A percentile compares a stretch with the other conserved stretches of the same genome.
phyloP scores from a whole-genome alignment of 2,329 filamentous ascomycete species.

The Exserohilum rostratum region DNA sequence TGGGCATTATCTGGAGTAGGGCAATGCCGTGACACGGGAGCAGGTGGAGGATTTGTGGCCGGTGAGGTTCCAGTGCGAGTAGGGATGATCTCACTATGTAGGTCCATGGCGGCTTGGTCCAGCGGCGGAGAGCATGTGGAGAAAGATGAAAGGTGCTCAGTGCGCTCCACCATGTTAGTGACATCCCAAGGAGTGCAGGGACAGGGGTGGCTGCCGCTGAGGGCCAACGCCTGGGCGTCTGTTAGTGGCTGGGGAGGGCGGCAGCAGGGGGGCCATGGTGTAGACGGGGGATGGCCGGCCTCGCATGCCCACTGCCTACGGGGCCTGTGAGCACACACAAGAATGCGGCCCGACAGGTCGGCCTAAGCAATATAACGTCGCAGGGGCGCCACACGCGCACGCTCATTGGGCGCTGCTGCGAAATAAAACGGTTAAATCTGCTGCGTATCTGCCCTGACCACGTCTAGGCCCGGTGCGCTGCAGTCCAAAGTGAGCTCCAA shows the following conservation, averaged over 20 bases:
- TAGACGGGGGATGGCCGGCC: slow-evolving; percentile 28
- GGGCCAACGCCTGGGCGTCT: slow-evolving; percentile 24
- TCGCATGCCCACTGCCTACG: slow-evolving; percentile 31
- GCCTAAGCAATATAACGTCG: slow-evolving; percentile 40
- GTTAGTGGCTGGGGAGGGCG: slow-evolving; percentile 33
- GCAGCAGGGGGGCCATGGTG: slow-evolving; percentile 21
- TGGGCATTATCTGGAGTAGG: slow-evolving; percentile 27
- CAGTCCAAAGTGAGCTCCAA: slow-evolving; percentile 23
- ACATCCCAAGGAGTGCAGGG: slow-evolving; percentile 35
- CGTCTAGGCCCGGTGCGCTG: slow-evolving; percentile 23
- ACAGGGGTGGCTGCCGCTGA: slow-evolving; percentile 31
- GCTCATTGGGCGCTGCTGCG: slow-evolving; percentile 32
- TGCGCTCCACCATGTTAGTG: slow-evolving; percentile 37
- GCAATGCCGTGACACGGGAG: slow-evolving; percentile 32
- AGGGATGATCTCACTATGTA: slow-evolving; percentile 44
- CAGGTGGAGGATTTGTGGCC: slow-evolving; percentile 32
- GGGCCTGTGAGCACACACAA: slow-evolving; percentile 25
- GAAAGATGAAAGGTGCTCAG: slow-evolving; percentile 44
- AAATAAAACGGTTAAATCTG: slow-evolving; percentile 46
- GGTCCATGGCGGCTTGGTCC: slow-evolving; percentile 38
- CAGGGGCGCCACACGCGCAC: slow-evolving; percentile 27
- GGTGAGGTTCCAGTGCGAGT: slow-evolving; percentile 34
- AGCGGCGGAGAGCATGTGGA: slow-evolving; percentile 46
- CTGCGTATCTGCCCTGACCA: slow-evolving; percentile 26
- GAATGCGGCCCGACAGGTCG: slow-evolving; percentile 37